A percentile compares a stretch with the other conserved stretches of the same genome.
Evolutionary conservation across 2,329 filamentous ascomycete genomes (phyloP).

Genomic region (Harringtonia aguacate): DNA sequence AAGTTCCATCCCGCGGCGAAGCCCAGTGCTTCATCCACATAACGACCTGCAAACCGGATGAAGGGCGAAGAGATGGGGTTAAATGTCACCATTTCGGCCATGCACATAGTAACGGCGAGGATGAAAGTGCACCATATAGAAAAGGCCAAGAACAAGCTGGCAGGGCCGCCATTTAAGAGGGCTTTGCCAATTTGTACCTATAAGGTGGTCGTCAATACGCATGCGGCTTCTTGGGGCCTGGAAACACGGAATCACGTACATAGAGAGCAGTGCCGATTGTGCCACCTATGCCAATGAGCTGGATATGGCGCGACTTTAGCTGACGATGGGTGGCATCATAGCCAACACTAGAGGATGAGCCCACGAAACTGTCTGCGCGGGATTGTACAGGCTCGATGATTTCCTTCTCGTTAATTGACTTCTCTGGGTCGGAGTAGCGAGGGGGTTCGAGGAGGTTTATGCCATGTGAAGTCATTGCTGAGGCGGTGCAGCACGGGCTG

Average conservation of each 20-base stretch:
- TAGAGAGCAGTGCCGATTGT: slow-evolving; percentile 25
- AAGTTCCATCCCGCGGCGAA: slow-evolving; percentile 40
- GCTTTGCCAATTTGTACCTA: slow-evolving; percentile 1
- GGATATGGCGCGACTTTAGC: slow-evolving; percentile 35
- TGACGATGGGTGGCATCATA: slow-evolving; percentile 5
- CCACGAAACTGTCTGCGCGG: background rate
- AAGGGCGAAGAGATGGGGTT: slow-evolving; percentile 43
- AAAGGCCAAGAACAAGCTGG: slow-evolving; percentile 21
- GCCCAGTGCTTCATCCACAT: slow-evolving; percentile 31
- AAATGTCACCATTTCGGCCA: slow-evolving; percentile 49
- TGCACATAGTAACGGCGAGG: slow-evolving; percentile 20
- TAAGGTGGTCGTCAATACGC: background rate
- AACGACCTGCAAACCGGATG: slow-evolving; percentile 34
- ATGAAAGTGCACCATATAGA: slow-evolving; percentile 23
- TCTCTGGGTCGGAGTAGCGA: background rate
- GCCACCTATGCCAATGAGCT: slow-evolving; percentile 39
- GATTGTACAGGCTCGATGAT: background rate
- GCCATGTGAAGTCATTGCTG: background rate
- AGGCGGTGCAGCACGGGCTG: background rate
- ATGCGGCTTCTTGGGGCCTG: too few species aligned
- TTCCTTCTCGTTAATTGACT: background rate
- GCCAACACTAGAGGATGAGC: background rate
- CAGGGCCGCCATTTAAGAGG: slow-evolving; percentile 13
- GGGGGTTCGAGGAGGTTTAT: background rate
- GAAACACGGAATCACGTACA: background rate